These are phyloP conservation scores for Chrysochromulina tobinii DNA, from an alignment of 78 protist species.

Conservation along the genomic window DNA sequence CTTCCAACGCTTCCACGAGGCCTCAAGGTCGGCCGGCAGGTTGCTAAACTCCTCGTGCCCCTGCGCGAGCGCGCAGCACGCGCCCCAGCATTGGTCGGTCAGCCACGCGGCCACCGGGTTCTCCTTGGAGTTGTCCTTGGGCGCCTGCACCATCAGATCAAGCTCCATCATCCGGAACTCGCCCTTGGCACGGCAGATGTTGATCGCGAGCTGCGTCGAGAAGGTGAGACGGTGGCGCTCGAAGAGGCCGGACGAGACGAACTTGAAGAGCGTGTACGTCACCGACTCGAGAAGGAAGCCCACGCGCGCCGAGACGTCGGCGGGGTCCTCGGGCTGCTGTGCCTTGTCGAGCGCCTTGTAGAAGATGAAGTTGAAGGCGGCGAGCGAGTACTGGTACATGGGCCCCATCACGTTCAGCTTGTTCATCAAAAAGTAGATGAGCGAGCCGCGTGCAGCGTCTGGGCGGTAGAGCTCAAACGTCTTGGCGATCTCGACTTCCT, in stretches of 20 bases:
- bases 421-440: conserved; percentile 79
- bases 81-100: conserved; percentile 60
- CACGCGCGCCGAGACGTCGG: conserved; percentile 34
- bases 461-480: conserved; percentile 73
- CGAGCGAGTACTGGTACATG: conserved; percentile 79
- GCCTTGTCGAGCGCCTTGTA: conserved; percentile 68
- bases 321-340: not conserved
- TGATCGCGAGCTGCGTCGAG: not conserved
- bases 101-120: conserved; percentile 49
- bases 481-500: conserved; percentile 54
- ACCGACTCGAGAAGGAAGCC: not conserved
- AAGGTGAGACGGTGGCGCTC: conserved; percentile 74
- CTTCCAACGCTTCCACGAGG: conserved; percentile 73
- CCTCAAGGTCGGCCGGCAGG: conserved; percentile 72
- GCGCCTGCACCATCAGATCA: conserved; percentile 14
- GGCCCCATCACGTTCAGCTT: conserved; percentile 66
- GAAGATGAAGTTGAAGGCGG: conserved; percentile 72
- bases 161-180: not conserved
- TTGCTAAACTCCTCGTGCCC: conserved; percentile 58
- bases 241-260: conserved; percentile 72
- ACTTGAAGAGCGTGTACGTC: conserved; percentile 40
- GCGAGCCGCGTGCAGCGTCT: conserved; percentile 78
- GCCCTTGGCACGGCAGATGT: not conserved
- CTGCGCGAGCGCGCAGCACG: conserved; percentile 36
- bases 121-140: not conserved